Base-by-base conservation (phyloP, 176 grass and related monocot genomes). In the Musa itinerans region DNA sequence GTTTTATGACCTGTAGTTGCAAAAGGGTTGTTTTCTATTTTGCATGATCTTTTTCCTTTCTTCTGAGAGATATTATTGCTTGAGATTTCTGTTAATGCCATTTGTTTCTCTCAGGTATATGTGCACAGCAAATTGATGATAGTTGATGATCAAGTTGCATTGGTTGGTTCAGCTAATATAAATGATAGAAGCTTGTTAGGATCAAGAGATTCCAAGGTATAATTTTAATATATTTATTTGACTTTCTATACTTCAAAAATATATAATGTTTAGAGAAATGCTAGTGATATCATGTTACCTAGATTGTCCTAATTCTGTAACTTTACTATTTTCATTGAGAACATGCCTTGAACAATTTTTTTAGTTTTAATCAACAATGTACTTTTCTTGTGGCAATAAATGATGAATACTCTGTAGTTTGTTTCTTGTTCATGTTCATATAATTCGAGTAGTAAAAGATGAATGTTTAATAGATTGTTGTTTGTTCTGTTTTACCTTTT, bases 71-170 rank as follows among this genome's bases (percentile, higher is more conserved):
- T 4, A 50, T 12, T 51, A 10, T 8, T n/a, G 2, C 29, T 34
- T 29, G 25, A 67, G 13, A 7, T 26, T 16, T 34, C 8, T 34
- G 29, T 14, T 50, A 21, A 8, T 79, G 22, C 63, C 34, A 51
- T 71, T 86, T 14, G 14, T 27, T 66, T 69, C 34, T 77, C 81
- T 53, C 82, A 98, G 95, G 83, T 98, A 85, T 98, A 93, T 79
- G 90, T 98, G 50, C 95, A 98, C 86, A 91, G 95, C 84, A 98
- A 98, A 84, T 89, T 98, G 81, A 91, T 98, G 95, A 98, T 98
- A 80, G 74, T 98, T 78, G 95, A 98, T 89, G 95, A 98, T 76
- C 90, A 90, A 17, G 89, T 91, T 69, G 74, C 86, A 84, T 80
- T 98, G 84, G 90, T 98, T 84, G 95, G 95, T 67, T 98, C 95